Conservation (phyloP, 306 rosid species). For the Cicer cuneatum region DNA sequence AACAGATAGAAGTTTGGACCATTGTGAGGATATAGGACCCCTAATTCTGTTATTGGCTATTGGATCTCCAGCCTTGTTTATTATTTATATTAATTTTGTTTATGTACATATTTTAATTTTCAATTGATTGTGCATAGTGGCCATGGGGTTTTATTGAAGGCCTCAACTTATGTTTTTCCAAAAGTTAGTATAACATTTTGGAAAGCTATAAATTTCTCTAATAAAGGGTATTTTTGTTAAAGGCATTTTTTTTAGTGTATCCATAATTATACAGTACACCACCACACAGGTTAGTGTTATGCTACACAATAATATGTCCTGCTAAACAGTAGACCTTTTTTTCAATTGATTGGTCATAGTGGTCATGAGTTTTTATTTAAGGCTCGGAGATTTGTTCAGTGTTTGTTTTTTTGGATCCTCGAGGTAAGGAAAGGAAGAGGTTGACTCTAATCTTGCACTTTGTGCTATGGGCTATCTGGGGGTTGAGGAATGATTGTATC, state of each 20-base stretch:
- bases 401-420: not conserved
- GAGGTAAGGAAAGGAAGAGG: not conserved
- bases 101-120: not conserved
- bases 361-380: not conserved
- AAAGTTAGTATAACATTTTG: not conserved
- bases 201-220: not conserved
- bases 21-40: not conserved
- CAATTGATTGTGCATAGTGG: not conserved
- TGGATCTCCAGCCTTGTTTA: not conserved
- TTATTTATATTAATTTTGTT: not conserved
- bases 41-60: not conserved
- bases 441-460: not conserved
- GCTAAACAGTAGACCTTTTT: not conserved
- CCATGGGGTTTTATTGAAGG: slow-evolving; percentile 2
- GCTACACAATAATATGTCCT: not conserved
- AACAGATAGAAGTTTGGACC: not conserved
- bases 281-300: not conserved
- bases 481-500: not conserved
- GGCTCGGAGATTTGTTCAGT: not conserved
- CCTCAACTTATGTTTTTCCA: not conserved
- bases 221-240: not conserved
- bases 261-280: not conserved
- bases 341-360: not conserved
- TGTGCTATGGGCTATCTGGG: not conserved
- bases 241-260: slow-evolving; percentile 4